Evolutionary conservation across 352 stramenopile genomes (phyloP), one percentile per base, ranked within the genome.

Genomic region (Phytophthora chlamydospora): DNA sequence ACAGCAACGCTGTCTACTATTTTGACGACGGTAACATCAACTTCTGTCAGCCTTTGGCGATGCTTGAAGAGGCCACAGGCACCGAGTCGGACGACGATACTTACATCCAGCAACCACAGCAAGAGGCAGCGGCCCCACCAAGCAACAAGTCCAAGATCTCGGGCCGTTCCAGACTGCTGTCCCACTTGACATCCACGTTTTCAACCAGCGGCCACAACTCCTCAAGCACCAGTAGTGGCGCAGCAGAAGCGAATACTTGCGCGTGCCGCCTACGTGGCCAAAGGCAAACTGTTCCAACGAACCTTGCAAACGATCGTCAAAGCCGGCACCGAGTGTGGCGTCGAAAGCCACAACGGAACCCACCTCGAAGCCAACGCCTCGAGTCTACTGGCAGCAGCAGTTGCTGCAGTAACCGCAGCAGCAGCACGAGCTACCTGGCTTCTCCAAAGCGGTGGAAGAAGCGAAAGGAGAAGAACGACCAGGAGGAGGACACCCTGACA

Each of bases 21-120:
- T 88, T 90, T n/a, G 77, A 89, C 55, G 43, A 76, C 45, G 42
- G 54, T 21, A 82, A 68, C 47, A 78, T 80, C 32, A 55, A 63
- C 9, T 73, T 78, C 24, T 76, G 71, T 27, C 76, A 85, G 19
- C 71, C 71, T 0, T 34, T 82, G 12, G 70, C 69, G 0, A 79
- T 81, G 59, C 34, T 84, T 4, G 72, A 81, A 62, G 69, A 71
- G 27, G 12, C 47, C 33, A 45, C 49, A 17, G 61, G 53, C 0
- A 57, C 39, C 27, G 63, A 76, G 29, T 67, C 61, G 3, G 57
- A 80, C n/a, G 56, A 72, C 13, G 69, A 75, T 11, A 16, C 31
- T 29, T 61, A 34, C 21, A 4, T 12, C 8, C 42, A 31, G 1
- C 52, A 48, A 56, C 16, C 34, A 4, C 14, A 52, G 14, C 38